Evolutionary conservation across 768 basidiomycete genomes (phyloP), one percentile per base, ranked within the genome.

Genomic region (Phlebiopsis flavidoalba): DNA sequence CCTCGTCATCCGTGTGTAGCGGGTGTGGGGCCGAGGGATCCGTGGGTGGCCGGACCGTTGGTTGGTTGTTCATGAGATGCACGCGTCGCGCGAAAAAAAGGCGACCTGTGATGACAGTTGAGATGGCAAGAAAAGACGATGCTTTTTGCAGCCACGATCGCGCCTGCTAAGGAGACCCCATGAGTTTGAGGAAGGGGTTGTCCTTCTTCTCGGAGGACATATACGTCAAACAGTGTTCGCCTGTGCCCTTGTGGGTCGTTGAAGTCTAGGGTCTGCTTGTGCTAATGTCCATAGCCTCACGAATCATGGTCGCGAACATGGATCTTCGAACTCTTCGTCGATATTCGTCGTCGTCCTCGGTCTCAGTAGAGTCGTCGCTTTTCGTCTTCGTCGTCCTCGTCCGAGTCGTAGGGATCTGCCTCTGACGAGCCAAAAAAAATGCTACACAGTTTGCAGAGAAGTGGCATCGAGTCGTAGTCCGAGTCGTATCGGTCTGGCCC

Each of bases 131-230:
- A 19, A 15, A 24, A 37, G 11, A 53, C 24, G 19, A 60, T 33
- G 24, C 53, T 21, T 45, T 1, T n/a, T 2, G 17, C 7, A 57
- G 2, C n/a, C 3, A 53, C 63, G n/a, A 73, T 37, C 58, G 3
- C 10, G 86, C 91, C 91, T 82, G n/a, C 86, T 80, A 60, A 93
- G n/a, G 70, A 14, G 88, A 86, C 37, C 86, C 86, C 63, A 94
- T 75, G 37, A 92, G 71, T 69, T 86, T 91, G 66, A 93, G 70
- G 71, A 94, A 92, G 0, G 90, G 88, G 67, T 93, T 94, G 19
- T 79, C 82, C 67, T 86, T 86, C 56, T 79, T 76, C 56, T 82
- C 79, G 22, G 85, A 82, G 14, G 73, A 71, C 6, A 77, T 64
- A 12, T 76, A n/a, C 70, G 45, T 76, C 69, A 51, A 80, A 75